phyloP scores from a whole-genome alignment of 805 yeast species.

The Wickerhamiella brachini region DNA sequence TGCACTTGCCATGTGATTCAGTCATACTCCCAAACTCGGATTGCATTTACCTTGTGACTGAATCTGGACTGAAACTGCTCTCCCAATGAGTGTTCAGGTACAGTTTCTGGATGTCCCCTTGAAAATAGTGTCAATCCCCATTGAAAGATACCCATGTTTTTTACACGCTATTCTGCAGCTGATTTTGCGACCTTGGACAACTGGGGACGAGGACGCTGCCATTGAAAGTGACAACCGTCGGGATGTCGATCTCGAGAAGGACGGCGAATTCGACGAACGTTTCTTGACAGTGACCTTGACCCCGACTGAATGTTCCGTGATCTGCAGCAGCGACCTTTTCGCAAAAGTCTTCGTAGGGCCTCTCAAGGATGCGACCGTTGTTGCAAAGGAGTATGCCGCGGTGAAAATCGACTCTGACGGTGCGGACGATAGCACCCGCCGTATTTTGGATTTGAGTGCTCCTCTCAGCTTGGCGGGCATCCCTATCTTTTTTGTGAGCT shows the following conservation, averaged over 20 bases:
- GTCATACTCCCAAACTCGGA: background rate
- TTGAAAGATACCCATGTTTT: constrained; percentile 1
- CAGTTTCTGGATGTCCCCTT: constrained; percentile 4
- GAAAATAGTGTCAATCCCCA: constrained; percentile 3
- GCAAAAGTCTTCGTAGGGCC: constrained; percentile 29
- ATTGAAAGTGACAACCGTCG: background rate
- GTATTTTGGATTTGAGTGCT: constrained; percentile 42
- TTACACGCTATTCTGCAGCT: constrained; percentile 35
- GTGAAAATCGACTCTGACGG: constrained; percentile 52
- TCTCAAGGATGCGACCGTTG: constrained; percentile 27
- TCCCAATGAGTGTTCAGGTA: constrained; percentile 7
- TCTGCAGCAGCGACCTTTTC: constrained; percentile 34
- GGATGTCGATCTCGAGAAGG: constrained; percentile 4
- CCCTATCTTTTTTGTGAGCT: constrained; percentile 46
- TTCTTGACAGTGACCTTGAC: constrained; percentile 52
- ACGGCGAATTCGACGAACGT: constrained; percentile 19
- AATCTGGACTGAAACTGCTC: background rate
- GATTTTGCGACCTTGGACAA: constrained; percentile 16
- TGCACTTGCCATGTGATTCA: background rate
- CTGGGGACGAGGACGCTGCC: background rate
- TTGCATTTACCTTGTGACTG: background rate
- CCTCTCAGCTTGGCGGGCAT: constrained; percentile 46
- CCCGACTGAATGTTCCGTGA: constrained; percentile 48
- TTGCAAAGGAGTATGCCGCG: constrained; percentile 35
- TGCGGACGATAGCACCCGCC: constrained; percentile 32